Base-by-base conservation (phyloP, 1,139 yeast species). In the Blastobotrys illinoisensis region DNA sequence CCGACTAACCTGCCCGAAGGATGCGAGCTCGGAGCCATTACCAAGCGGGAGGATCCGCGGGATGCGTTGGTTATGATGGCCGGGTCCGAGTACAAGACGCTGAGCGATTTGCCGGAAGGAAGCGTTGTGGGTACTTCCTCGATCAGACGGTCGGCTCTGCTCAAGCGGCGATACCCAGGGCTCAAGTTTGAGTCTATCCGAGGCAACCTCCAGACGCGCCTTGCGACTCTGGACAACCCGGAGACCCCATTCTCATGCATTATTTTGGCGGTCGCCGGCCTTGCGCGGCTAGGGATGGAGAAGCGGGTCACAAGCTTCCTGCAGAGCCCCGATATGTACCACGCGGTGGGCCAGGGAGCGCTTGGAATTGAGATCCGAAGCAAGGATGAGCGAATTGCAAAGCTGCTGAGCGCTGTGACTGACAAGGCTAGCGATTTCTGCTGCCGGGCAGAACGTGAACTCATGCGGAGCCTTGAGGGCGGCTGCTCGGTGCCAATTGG, bases 401-500 rank as follows among this genome's bases (percentile, higher is more conserved):
- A 79, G 53, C 76, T 91, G 32, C 79, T 95, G 61, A 70, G 76
- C 20, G 75, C 79, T 53, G 81, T 93, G 59, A 86, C 85, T 64
- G 86, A 90, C 68, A 72, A 75, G 51, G 79, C 82, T 11, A 79
- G 95, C 1, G 80, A 91, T 1, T 74, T 83, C 60, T 79, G 95
- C 64, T 91, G 99, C 71, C 71, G 83, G n/a, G 96, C 97, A 4
- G 99, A 93, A 73, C 79, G 99, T 64, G 77, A 95, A 13, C 75
- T 93, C 57, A 82, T 93, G 89, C 79, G 95, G 69, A 79, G 87
- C 43, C 77, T 93, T 58, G 98, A 93, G 74, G 99, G 99, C 58
- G 99, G 99, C 14, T 93, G 99, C 73, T 88, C 97, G 0, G 97
- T 93, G 9, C 99, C 99, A 9, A 88, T 93, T 62, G 99, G 99